These are phyloP conservation scores for Alternaria alternata DNA, from an alignment of 2,329 filamentous ascomycete genomes.

Conservation along the genomic window DNA sequence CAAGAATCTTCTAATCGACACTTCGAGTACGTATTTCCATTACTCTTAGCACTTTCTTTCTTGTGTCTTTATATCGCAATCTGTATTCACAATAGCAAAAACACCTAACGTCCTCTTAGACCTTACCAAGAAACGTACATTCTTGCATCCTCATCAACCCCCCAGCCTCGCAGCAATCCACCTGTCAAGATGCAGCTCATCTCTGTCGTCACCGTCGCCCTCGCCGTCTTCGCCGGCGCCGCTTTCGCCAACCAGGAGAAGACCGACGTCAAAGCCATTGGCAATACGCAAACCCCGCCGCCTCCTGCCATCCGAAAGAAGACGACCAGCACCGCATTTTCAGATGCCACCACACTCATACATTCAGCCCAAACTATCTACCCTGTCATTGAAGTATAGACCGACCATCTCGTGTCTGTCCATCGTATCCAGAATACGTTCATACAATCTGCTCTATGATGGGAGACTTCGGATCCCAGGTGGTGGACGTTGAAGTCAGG, in stretches of 20 bases:
- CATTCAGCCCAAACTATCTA: not conserved
- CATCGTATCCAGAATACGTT: not conserved
- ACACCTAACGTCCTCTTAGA: not conserved
- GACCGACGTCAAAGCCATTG: not conserved
- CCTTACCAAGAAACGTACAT: not conserved
- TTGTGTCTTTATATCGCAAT: not conserved
- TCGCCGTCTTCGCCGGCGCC: conserved; percentile 1
- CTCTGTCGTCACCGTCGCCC: not conserved
- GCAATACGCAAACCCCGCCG: too few relatives aligned
- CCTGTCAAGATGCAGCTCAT: conserved; percentile 7
- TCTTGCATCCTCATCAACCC: not conserved
- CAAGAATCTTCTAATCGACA: not conserved
- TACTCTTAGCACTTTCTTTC: not conserved
- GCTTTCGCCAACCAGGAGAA: not conserved
- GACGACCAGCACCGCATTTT: not conserved
- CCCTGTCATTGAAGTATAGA: not conserved
- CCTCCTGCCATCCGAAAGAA: not conserved
- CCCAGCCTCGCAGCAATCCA: not conserved
- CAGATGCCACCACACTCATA: not conserved
- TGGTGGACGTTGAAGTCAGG: not conserved
- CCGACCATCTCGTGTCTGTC: not conserved
- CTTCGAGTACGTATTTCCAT: not conserved
- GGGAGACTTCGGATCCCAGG: not conserved
- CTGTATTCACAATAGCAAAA: not conserved
- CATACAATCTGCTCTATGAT: not conserved